Base-by-base conservation (phyloP, 345 rosid species). In the Sisymbrium altissimum region DNA sequence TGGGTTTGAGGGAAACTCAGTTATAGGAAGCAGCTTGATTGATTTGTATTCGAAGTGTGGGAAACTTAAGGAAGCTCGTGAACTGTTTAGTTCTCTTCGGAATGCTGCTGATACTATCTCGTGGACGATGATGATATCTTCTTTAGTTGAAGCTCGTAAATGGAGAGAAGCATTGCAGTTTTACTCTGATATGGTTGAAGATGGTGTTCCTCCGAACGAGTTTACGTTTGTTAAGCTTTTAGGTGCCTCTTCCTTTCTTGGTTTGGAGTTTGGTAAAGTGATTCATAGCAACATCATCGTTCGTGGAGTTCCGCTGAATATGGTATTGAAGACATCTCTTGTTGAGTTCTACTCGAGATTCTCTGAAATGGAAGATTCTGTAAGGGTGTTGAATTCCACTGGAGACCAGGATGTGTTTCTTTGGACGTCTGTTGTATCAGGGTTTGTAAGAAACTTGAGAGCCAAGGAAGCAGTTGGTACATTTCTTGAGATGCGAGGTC, bases 111-210 rank as follows among this genome's bases (percentile, higher is more conserved):
- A 91, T 71, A 73, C 78, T 5, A 78, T 89, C 76, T 78, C 85
- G n/a, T 87, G 93, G 97, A 87, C 95, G 4, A 68, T 78, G 43
- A 79, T 89, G 87, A 86, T 91, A 48, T 80, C 91, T 72, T 84
- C 87, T 13, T 70, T 77, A 21, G 79, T 83, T 58, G 83, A 76
- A 75, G 86, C 76, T 46, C 72, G 76, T 27, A 75, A 84, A 69
- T 82, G 88, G 86, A 60, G 55, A 29, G 80, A 64, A 59, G 95
- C 89, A 50, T 74, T 87, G 27, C 36, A 40, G 62, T 61, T 87
- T 62, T 89, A 87, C 70, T 32, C 62, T n/a, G 54, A 62, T 44
- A 87, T 91, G 95, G 46, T 86, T 54, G 19, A 81, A 62, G 84
- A 73, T 49, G 83, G 87, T 30, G 78, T 87, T 64, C 46, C 64